phyloP scores from a whole-genome alignment of 2,329 filamentous ascomycete genomes.

The Alternaria burnsii region DNA sequence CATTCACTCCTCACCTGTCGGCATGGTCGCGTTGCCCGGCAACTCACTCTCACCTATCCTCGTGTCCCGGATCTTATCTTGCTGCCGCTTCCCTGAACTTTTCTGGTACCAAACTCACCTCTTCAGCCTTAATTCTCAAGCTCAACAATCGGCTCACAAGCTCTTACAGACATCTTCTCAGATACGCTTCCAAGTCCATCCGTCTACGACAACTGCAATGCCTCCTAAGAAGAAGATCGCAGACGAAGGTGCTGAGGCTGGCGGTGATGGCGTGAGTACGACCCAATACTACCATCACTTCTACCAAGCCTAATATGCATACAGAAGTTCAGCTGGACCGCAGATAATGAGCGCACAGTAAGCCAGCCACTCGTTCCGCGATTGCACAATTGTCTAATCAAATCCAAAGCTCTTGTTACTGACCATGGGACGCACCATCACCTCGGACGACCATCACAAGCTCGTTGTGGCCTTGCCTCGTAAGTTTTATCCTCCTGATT shows the following conservation, averaged over 20 bases:
- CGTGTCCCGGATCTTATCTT: neutral
- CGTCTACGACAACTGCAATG: neutral
- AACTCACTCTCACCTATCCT: neutral
- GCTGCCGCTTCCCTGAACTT: rapidly evolving
- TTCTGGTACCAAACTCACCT: neutral
- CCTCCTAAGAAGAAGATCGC: neutral
- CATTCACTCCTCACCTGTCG: no score
- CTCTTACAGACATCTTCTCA: neutral
- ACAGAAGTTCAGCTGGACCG: neutral
- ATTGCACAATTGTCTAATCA: neutral
- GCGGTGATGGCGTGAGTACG: neutral
- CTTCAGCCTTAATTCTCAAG: neutral
- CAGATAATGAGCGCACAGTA: neutral
- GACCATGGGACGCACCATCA: neutral
- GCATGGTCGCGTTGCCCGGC: neutral
- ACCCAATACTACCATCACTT: no score
- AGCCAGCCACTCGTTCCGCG: no score
- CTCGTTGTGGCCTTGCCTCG: neutral
- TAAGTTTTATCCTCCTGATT: neutral
- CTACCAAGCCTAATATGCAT: neutral
- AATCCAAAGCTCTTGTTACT: neutral
- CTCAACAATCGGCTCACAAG: neutral
- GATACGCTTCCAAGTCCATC: neutral
- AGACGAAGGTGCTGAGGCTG: neutral
- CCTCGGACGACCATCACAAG: neutral